Base-by-base conservation (phyloP, 257 asterid species). In the Misopates orontium region DNA sequence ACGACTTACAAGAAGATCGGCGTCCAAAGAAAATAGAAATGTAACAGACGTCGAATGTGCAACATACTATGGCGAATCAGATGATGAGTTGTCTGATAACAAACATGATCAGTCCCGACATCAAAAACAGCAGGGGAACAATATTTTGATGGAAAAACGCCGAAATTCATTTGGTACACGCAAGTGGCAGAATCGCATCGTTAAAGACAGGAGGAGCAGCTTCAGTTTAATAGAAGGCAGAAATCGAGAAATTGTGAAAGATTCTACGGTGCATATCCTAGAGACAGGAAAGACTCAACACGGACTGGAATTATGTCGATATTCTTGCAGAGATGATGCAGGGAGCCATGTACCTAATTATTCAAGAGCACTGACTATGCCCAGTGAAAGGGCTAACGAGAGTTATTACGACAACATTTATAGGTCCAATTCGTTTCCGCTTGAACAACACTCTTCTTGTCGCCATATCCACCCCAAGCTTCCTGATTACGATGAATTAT, bases 401-500 rank as follows among this genome's bases (percentile, higher is more conserved):
- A n/a, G n/a, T n/a, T n/a, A n/a, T 59, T 82, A 59, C 3, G 90
- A 79, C 4, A 71, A 59, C 66, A 59, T 83, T 67, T 4, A 44
- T 0, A 73, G 92, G 36, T 78, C 88, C 18, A 82, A 60, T 40
- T 87, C 97, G 0, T 76, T 73, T 52, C 83, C 94, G 0, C 56
- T 77, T 15, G 63, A 66, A 16, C 70, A 71, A 28, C 48, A 47
- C 48, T 56, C 71, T 51, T 62, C 74, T 28, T 68, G 73, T 52
- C 65, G 75, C 19, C 91, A 88, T 77, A 80, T 88, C 67, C 98
- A 91, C 71, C 98, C 98, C 5, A 91, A 91, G 82, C 93, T 91
- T 13, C 98, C 98, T 1, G 89, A 91, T 62, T 91, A 91, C 24
- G 96, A 91, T 53, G 95, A 88, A 57, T 71, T 91, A 40, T 82